phyloP scores from a whole-genome alignment of 176 grass and related monocot genomes.

The Rhynchospora pubera region DNA sequence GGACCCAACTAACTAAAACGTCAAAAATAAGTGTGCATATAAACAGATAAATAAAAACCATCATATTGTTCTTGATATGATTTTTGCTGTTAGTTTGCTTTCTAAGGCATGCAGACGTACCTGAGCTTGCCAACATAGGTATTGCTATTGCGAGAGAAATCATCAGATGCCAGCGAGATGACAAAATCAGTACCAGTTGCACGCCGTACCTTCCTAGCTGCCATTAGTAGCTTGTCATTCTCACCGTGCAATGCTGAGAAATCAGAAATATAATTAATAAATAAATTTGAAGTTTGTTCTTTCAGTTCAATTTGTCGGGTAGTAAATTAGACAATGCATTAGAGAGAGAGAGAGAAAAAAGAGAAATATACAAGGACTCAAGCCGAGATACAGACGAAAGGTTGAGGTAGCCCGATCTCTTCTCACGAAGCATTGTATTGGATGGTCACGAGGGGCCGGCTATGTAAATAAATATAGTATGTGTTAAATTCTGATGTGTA shows the following conservation, averaged over 20 bases:
- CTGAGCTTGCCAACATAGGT: constrained; percentile 96
- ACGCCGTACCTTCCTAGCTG: constrained; percentile 79
- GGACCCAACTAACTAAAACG: not conserved
- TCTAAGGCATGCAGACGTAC: constrained; percentile 21
- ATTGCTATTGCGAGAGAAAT: constrained; percentile 87
- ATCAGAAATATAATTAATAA: constrained; percentile 5
- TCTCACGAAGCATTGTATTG: constrained; percentile 89
- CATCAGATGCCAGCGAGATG: constrained; percentile 63
- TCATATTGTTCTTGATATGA: not conserved
- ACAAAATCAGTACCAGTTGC: constrained; percentile 72
- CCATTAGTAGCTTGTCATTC: constrained; percentile 88
- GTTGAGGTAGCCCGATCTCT: constrained; percentile 82
- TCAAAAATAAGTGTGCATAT: not conserved
- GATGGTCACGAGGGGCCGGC: constrained; percentile 64
- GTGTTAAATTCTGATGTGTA: not conserved
- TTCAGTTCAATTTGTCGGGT: not conserved
- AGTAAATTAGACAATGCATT: not conserved
- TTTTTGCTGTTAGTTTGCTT: not conserved
- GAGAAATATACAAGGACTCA: constrained; percentile 75
- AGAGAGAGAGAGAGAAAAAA: not conserved
- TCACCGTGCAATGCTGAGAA: constrained; percentile 72
- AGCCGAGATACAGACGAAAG: constrained; percentile 79
- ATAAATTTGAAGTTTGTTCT: not conserved
- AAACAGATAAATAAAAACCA: not conserved
- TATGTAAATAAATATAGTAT: constrained; percentile 10